Evolutionary conservation across 192 early-diverging fungal species (phyloP), one percentile per base, ranked within the genome.

Genomic region (Entophlyctis helioformis): DNA sequence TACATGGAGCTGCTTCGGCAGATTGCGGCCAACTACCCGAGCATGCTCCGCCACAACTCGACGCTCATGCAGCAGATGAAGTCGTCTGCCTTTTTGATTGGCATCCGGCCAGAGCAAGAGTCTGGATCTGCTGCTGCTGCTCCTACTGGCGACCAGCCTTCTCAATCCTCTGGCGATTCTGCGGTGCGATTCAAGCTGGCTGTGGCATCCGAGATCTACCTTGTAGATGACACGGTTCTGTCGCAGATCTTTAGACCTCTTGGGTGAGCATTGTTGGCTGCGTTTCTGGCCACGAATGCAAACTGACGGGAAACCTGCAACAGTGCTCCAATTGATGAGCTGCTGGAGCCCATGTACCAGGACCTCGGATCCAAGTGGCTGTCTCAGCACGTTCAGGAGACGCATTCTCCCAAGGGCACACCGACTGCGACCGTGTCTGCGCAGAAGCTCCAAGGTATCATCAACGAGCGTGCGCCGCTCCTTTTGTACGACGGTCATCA

Each of bases 211-310:
- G 77, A 85, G 31, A 83, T 94, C 21, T 85, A 72, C 48, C 59
- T 94, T 29, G 76, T 83, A 19, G 87, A 94, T 59, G 84, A 91
- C 42, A 69, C 78, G 0, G 72, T 75, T 3, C 61, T 81, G 10
- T 66, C 71, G 6, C 74, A 83, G 44, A 64, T 87, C 26, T 94
- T 94, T 53, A 62, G 60, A 0, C 88, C 88, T 1, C 57, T 86
- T 3, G 62, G 67, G 50, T 63, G 48, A 20, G 42, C n/a, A n/a
- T 26, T 42, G 15, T 23, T 43, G 11, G 29, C 21, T 38, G 26
- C 24, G 6, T 3, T 29, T 50, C 29, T 31, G 29, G 4, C 29
- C 29, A 31, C 29, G 11, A 8, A 21, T 15, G 15, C 37, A 41
- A 25, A 41, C 23, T 4, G 3, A 16, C 23, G 12, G 6, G 11